phyloP scores from a whole-genome alignment of 768 basidiomycete genomes.

The Trametes cingulata region DNA sequence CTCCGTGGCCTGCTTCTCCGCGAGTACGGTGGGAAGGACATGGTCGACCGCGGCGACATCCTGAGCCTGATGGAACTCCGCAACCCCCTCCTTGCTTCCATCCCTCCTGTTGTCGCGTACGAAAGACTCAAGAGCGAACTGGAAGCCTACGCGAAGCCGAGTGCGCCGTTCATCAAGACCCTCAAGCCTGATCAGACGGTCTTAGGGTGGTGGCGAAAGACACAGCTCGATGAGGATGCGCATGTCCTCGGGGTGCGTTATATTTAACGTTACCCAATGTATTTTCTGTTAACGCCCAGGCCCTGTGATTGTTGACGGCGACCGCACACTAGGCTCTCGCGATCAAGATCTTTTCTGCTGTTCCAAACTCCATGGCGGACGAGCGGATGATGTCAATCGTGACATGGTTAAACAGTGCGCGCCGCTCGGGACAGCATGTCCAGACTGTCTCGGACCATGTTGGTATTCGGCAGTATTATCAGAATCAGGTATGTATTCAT shows the following conservation, averaged over 20 bases:
- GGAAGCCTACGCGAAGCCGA: not conserved
- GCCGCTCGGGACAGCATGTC: not conserved
- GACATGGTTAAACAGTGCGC: not conserved
- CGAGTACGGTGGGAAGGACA: not conserved
- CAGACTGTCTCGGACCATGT: not conserved
- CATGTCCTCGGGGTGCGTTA: conserved; percentile 1
- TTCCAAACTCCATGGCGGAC: not conserved
- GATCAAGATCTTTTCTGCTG: conserved; percentile 2
- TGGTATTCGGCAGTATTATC: not conserved
- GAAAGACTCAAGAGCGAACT: not conserved
- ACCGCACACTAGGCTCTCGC: not conserved
- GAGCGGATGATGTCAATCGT: not conserved
- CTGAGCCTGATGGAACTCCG: not conserved
- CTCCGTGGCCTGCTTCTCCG: not conserved
- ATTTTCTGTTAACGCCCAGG: not conserved
- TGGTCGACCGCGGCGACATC: not conserved
- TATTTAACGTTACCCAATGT: not conserved
- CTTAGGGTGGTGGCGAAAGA: not conserved
- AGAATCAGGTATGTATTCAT: not conserved
- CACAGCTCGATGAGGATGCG: not conserved
- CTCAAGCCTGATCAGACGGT: not conserved
- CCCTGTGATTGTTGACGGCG: too few species aligned
- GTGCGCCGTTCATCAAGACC: not conserved
- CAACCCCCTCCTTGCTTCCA: not conserved
- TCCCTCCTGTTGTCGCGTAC: not conserved